These are phyloP conservation scores for Apiotrichum montevideense DNA, from an alignment of 1,284 basidiomycete species.

Conservation along the genomic window DNA sequence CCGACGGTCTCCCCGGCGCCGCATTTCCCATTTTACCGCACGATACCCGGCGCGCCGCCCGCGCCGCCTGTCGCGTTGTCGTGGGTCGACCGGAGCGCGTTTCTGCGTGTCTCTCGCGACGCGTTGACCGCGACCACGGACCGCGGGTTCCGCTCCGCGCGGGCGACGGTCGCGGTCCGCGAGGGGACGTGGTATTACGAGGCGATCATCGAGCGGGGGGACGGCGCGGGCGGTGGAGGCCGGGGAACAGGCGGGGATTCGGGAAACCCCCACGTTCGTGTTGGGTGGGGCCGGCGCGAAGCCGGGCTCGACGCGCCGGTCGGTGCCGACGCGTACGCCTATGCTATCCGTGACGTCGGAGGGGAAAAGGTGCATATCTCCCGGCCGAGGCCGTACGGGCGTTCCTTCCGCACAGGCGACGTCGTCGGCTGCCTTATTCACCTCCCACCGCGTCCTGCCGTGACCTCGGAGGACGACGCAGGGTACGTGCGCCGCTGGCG, in stretches of 20 bases:
- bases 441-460: conserved; percentile 60
- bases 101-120: conserved; percentile 71
- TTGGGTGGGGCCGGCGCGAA: conserved; percentile 90
- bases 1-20: conserved; percentile 33
- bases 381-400: conserved; percentile 68
- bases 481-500: conserved; percentile 75
- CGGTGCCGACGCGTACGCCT: conserved; percentile 89
- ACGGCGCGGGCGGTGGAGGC: conserved; percentile 50
- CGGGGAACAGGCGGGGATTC: conserved; percentile 28
- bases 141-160: conserved; percentile 82
- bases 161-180: conserved; percentile 81
- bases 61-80: conserved; percentile 43
- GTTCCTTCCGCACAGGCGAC: conserved; percentile 70
- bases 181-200: conserved; percentile 96
- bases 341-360: conserved; percentile 81
- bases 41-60: conserved; percentile 34
- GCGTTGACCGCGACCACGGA: conserved; percentile 72
- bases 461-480: conserved; percentile 56
- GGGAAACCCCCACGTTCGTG: conserved; percentile 63
- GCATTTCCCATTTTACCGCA: conserved; percentile 40
- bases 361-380: conserved; percentile 87
- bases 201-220: conserved; percentile 69
- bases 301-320: conserved; percentile 86
- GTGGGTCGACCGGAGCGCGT: conserved; percentile 52
- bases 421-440: conserved; percentile 67